Evolutionary conservation across 345 rosid genomes (phyloP).

Genomic region (Eucalyptus paniculata): DNA sequence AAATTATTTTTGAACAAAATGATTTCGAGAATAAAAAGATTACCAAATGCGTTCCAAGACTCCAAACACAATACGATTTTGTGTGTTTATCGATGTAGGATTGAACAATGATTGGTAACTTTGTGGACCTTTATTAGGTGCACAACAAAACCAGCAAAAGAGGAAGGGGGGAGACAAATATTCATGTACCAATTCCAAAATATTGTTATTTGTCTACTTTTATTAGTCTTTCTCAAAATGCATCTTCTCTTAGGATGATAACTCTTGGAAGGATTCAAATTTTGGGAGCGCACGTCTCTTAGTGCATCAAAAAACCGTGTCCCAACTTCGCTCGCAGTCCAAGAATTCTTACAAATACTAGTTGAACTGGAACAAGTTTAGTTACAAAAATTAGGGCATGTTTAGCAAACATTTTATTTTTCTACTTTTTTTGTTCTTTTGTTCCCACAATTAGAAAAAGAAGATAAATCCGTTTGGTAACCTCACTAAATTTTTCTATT

Average conservation of each 20-base stretch:
- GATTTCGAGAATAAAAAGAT: too few species aligned
- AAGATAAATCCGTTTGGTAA: too few species aligned
- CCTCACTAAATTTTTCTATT: too few species aligned
- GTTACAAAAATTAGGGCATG: neutral
- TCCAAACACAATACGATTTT: neutral
- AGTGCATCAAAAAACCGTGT: neutral
- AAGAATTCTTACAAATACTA: too few species aligned
- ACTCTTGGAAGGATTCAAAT: neutral
- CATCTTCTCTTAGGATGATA: too few species aligned
- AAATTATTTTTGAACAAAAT: accelerated
- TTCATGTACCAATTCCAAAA: too few species aligned
- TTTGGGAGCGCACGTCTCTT: neutral
- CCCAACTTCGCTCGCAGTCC: accelerated
- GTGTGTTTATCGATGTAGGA: neutral
- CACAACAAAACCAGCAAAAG: too few species aligned
- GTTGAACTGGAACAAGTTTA: neutral
- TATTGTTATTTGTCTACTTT: neutral
- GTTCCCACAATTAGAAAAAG: too few species aligned
- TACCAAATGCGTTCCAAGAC: neutral
- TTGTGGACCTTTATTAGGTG: too few species aligned
- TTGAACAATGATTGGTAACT: neutral
- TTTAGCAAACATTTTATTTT: too few species aligned
- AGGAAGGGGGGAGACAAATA: neutral
- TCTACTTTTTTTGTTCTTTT: too few species aligned
- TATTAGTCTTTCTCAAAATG: neutral